These are phyloP conservation scores for Lenzites betulinus DNA, from an alignment of 768 basidiomycete genomes.

Conservation along the genomic window DNA sequence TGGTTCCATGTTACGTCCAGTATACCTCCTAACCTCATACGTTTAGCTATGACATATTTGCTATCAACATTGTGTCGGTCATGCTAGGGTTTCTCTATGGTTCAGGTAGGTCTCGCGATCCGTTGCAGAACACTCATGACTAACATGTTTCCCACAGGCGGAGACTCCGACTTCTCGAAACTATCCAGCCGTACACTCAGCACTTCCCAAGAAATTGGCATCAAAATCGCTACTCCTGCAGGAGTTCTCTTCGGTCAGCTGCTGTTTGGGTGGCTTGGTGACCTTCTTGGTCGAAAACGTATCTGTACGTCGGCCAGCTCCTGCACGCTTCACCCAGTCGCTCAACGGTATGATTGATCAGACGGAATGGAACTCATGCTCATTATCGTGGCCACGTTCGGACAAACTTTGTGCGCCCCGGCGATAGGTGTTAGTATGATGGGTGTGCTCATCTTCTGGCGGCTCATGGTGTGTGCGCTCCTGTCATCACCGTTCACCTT, in stretches of 20 bases:
- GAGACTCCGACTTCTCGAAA: not conserved
- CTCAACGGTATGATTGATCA: conserved; percentile 15
- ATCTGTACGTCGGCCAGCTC: conserved; percentile 31
- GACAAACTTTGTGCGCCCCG: conserved; percentile 41
- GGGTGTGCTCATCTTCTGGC: conserved; percentile 48
- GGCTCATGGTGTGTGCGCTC: conserved; percentile 40
- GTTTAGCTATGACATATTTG: conserved; percentile 42
- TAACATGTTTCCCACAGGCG: not conserved
- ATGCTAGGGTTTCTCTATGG: conserved; percentile 50
- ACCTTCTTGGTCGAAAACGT: conserved; percentile 43
- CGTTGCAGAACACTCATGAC: not conserved
- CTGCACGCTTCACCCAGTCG: not conserved
- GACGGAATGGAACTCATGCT: conserved; percentile 47
- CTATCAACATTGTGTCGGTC: conserved; percentile 47
- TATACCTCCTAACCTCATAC: too few species aligned
- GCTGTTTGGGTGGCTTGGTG: conserved; percentile 49
- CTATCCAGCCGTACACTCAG: conserved; percentile 33
- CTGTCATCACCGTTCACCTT: not conserved
- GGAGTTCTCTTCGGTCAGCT: conserved; percentile 45
- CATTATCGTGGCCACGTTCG: conserved; percentile 43
- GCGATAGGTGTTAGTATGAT: conserved; percentile 42
- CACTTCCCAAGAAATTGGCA: conserved; percentile 48
- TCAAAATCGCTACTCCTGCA: conserved; percentile 45
- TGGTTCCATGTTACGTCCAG: not conserved
- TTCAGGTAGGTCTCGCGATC: not conserved